Conservation (phyloP, 108 stramenopile genomes). For the Fistulifera pelliculosa region DNA sequence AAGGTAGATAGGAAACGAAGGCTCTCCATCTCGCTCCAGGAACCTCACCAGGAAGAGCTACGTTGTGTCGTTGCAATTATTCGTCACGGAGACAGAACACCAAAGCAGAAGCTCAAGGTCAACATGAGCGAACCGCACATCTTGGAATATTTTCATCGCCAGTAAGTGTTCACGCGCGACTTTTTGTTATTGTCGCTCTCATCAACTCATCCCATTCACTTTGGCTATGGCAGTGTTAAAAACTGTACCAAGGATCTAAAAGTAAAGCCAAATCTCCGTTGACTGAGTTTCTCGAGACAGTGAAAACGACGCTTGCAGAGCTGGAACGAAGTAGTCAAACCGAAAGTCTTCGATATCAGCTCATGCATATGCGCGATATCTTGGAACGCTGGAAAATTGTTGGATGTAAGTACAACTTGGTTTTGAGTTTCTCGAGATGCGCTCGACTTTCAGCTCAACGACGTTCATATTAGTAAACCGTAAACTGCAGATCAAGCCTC, state of each 20-base stretch:
- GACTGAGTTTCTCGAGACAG: constrained; percentile 77
- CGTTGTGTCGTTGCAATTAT: constrained; percentile 95
- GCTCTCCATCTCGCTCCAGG: neutral
- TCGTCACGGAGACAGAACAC: constrained; percentile 96
- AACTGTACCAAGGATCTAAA: constrained; percentile 85
- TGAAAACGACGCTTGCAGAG: constrained; percentile 52
- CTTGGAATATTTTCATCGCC: constrained; percentile 71
- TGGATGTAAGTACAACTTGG: constrained; percentile 52
- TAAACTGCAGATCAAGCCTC: constrained; percentile 96
- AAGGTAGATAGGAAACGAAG: constrained; percentile 1
- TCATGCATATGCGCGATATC: constrained; percentile 81
- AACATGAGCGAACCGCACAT: constrained; percentile 70
- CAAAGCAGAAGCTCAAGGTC: constrained; percentile 99
- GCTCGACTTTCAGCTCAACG: too few relatives aligned
- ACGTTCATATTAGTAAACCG: constrained; percentile 46
- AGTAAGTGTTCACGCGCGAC: constrained; percentile 14
- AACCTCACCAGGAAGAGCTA: constrained; percentile 72
- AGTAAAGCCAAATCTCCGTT: constrained; percentile 83
- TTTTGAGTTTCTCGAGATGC: too few relatives aligned
- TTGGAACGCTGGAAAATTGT: constrained; percentile 86
- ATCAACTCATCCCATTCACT: too few relatives aligned
- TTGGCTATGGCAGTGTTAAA: too few relatives aligned
- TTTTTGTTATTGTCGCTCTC: too few relatives aligned
- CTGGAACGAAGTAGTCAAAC: constrained; percentile 12
- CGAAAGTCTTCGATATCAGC: constrained; percentile 38